Evolutionary conservation across 768 basidiomycete species (phyloP), one percentile per base, ranked within the genome.

Genomic region (Hypsizygus marmoreus): DNA sequence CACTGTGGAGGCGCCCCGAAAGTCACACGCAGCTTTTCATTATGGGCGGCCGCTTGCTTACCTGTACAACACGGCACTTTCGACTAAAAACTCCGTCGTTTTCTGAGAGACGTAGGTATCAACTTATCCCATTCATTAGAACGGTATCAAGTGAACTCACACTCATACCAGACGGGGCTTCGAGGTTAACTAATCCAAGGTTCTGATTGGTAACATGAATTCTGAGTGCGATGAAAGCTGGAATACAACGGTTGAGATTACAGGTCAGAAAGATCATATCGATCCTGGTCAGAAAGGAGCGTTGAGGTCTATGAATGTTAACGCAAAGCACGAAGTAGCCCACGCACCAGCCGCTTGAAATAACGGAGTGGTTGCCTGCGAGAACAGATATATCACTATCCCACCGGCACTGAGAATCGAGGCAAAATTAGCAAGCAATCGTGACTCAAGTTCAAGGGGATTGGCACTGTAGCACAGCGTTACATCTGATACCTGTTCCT

Each of bases 11-110:
- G n/a, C n/a, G n/a, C n/a, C n/a, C n/a, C n/a, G n/a, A n/a, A n/a
- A n/a, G n/a, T n/a, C n/a, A n/a, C n/a, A n/a, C n/a, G n/a, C n/a
- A n/a, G n/a, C n/a, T n/a, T n/a, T 35, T 14, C n/a, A 1, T 19
- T 31, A 39, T 29, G 16, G 5, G 14, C 38, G n/a, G n/a, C n/a
- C n/a, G 28, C 19, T 8, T 13, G 28, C 45, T 11, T 40, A 54
- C 53, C 54, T 55, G 31, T 59, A 57, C 13, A 59, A 41, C 7
- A 53, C 47, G 11, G 53, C 53, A n/a, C 54, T 57, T 47, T 58
- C 56, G 3, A 56, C 49, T 16, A 61, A 35, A 34, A 58, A 57
- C 47, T 62, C 58, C 45, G 51, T 57, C 26, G 54, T 49, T 50
- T 56, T 60, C 54, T 56, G 22, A 22, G 28, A n/a, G n/a, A n/a